Evolutionary conservation across 2,329 filamentous ascomycete species (phyloP).

Genomic region (Aspergillus sergii): DNA sequence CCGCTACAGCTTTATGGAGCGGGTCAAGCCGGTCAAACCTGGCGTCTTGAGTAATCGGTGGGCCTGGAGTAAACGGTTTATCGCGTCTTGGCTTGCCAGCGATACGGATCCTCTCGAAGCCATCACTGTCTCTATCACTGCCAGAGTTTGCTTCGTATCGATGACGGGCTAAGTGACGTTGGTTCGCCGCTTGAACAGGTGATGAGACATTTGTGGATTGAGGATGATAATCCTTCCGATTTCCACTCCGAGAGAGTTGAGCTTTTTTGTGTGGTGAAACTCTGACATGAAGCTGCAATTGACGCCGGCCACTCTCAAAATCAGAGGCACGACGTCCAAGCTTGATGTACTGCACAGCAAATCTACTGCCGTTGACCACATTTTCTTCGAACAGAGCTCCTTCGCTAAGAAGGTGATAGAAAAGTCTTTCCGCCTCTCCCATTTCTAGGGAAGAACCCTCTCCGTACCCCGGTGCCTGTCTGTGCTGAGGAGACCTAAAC

Average conservation of each 20-base stretch:
- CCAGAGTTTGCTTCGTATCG: slow-evolving; percentile 30
- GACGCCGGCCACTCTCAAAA: slow-evolving; percentile 47
- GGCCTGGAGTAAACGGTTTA: slow-evolving; percentile 39
- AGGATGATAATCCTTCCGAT: slow-evolving; percentile 51
- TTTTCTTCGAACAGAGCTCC: slow-evolving; percentile 74
- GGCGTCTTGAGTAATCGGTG: slow-evolving; percentile 50
- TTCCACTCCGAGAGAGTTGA: slow-evolving; percentile 36
- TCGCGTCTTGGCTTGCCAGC: slow-evolving; percentile 33
- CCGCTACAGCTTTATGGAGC: slow-evolving; percentile 47
- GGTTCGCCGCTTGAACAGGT: slow-evolving; percentile 55
- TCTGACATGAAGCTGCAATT: slow-evolving; percentile 58
- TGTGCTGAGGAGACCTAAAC: slow-evolving; percentile 55
- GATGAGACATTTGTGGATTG: slow-evolving; percentile 70
- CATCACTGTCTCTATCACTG: slow-evolving; percentile 46
- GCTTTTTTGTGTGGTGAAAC: slow-evolving; percentile 47
- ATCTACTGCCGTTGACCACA: slow-evolving; percentile 63
- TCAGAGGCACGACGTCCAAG: slow-evolving; percentile 49
- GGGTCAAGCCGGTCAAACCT: slow-evolving; percentile 46
- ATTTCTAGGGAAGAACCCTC: slow-evolving; percentile 70
- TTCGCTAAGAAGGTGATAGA: slow-evolving; percentile 73
- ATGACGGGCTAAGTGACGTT: slow-evolving; percentile 35
- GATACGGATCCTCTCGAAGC: slow-evolving; percentile 45
- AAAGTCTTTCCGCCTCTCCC: slow-evolving; percentile 80
- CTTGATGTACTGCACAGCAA: slow-evolving; percentile 70
- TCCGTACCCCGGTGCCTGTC: slow-evolving; percentile 63